Conservation (phyloP, 2,329 filamentous ascomycete genomes). For the Graphium sp. region DNA sequence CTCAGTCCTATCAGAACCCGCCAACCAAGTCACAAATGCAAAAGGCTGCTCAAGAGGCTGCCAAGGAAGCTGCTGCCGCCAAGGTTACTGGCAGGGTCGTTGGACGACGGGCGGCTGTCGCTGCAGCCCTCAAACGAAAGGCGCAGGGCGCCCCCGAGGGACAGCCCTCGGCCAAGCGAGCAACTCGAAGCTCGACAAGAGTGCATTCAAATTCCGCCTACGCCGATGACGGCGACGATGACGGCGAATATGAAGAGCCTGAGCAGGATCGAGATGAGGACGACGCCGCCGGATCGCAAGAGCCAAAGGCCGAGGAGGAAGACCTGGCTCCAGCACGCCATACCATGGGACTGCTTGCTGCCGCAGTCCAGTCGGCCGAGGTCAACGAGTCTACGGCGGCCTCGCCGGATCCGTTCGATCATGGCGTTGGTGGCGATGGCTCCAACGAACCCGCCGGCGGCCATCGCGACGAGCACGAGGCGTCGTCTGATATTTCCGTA, state of each 20-base stretch:
- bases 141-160: constrained; percentile 30
- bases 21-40: constrained; percentile 13
- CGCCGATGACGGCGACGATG: constrained; percentile 13
- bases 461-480: constrained; percentile 2
- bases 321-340: constrained; percentile 6
- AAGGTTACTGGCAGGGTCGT: constrained; percentile 6
- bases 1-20: too few relatives aligned
- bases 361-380: constrained; percentile 3
- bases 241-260: constrained; percentile 7
- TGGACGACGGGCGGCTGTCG: constrained; percentile 10
- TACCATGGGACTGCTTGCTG: constrained; percentile 16
- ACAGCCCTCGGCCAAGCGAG: constrained; percentile 30
- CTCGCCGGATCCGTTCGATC: constrained; percentile 5
- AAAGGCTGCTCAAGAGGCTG: constrained; percentile 12
- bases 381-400: constrained; percentile 5
- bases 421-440: constrained; percentile 5
- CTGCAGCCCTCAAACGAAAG: constrained; percentile 26
- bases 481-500: constrained; percentile 8
- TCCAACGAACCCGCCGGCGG: background rate
- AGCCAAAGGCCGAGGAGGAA: constrained; percentile 1
- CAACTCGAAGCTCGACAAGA: constrained; percentile 13
- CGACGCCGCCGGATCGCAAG: constrained; percentile 10
- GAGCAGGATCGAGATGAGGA: constrained; percentile 5
- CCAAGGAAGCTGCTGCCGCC: constrained; percentile 8
- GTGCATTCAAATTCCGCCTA: constrained; percentile 7